A percentile compares a stretch with the other conserved stretches of the same genome.
These are phyloP conservation scores for Pinus albicaulis DNA, from an alignment of 75 land plant species.

Conservation along the genomic window DNA sequence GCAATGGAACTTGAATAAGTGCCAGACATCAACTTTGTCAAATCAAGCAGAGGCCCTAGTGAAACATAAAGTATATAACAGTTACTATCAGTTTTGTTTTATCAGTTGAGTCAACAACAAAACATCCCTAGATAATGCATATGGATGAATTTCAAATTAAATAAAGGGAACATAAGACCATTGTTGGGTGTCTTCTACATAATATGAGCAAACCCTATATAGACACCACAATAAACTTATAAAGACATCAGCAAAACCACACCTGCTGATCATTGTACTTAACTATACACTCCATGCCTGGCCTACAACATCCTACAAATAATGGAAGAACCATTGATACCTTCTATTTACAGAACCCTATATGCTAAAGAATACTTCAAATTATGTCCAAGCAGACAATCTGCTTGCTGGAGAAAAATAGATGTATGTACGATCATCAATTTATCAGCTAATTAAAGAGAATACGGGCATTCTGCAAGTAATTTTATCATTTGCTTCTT, in stretches of 20 bases:
- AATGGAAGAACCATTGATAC: neutral
- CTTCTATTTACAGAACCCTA: neutral
- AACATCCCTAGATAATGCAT: neutral
- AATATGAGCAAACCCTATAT: neutral
- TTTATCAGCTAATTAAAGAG: neutral
- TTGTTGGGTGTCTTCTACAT: neutral
- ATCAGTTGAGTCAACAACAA: neutral
- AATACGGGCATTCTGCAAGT: neutral
- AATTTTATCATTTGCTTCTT: neutral
- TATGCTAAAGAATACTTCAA: slow-evolving; percentile 7
- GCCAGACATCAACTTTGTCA: neutral
- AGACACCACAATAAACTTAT: neutral
- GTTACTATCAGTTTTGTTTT: neutral
- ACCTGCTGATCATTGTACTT: neutral
- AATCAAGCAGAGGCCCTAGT: neutral
- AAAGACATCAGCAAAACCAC: neutral
- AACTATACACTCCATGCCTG: neutral
- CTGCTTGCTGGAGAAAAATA: neutral
- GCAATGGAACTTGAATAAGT: slow-evolving; percentile 3
- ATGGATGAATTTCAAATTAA: neutral
- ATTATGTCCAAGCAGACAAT: neutral
- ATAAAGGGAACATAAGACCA: neutral
- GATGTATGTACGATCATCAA: neutral
- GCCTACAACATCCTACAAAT: neutral
- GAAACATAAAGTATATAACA: neutral